phyloP scores from a whole-genome alignment of 352 stramenopile species.

The Globisporangium carolinianum region DNA sequence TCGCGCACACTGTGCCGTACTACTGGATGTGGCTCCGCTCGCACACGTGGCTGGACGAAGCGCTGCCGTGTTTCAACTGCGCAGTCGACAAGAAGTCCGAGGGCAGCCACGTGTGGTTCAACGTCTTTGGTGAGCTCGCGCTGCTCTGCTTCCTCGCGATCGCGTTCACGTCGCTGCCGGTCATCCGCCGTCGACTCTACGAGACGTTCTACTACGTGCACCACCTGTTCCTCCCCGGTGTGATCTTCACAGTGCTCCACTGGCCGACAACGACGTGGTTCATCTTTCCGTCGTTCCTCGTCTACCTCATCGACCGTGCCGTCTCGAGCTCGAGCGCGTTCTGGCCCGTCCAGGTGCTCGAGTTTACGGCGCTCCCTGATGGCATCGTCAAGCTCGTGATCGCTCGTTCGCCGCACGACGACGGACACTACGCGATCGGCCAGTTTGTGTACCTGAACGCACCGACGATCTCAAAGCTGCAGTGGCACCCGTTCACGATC shows the following conservation, averaged over 20 bases:
- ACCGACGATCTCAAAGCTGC: slow-evolving; percentile 32
- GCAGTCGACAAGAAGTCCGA: slow-evolving; percentile 9
- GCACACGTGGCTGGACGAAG: slow-evolving; percentile 13
- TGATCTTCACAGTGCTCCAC: slow-evolving; percentile 34
- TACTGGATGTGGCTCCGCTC: slow-evolving; percentile 24
- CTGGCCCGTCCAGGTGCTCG: slow-evolving; percentile 20
- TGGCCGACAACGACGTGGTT: slow-evolving; percentile 26
- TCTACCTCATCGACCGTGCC: slow-evolving; percentile 31
- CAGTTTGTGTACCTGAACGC: slow-evolving; percentile 46
- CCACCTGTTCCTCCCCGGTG: slow-evolving; percentile 24
- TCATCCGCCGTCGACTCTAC: slow-evolving; percentile 33
- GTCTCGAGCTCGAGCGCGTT: slow-evolving; percentile 18
- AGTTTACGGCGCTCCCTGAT: slow-evolving; percentile 15
- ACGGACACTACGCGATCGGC: slow-evolving; percentile 23
- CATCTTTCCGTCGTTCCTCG: slow-evolving; percentile 26
- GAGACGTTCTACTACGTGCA: slow-evolving; percentile 40
- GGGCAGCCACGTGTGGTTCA: slow-evolving; percentile 23
- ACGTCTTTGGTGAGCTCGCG: slow-evolving; percentile 35
- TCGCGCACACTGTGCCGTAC: slow-evolving; percentile 19
- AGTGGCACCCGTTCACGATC: slow-evolving; percentile 52
- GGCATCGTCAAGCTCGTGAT: slow-evolving; percentile 34
- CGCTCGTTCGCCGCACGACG: slow-evolving; percentile 8
- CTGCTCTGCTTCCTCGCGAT: slow-evolving; percentile 30
- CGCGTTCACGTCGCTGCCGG: slow-evolving; percentile 22
- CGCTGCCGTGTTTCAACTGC: slow-evolving; percentile 36